A percentile compares a stretch with the other conserved stretches of the same genome.
Conservation (phyloP, 176 grass and related monocot species). For the Chrysopogon serrulatus region DNA sequence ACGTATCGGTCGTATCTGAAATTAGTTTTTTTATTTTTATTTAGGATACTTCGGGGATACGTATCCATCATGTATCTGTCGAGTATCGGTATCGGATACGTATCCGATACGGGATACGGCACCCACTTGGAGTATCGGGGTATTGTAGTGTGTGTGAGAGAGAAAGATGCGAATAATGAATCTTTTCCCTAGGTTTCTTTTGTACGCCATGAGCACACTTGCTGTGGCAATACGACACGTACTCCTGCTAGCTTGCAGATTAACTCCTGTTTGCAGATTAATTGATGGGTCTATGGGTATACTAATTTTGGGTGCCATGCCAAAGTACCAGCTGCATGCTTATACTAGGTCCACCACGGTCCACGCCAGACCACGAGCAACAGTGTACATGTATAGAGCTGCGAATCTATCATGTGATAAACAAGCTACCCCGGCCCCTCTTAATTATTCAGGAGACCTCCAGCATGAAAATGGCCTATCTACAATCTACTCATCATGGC, state of each 20-base stretch:
- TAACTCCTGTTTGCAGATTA: neutral
- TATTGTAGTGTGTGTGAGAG: no score
- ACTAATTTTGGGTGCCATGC: neutral
- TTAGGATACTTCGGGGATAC: no score
- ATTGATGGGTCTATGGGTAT: neutral
- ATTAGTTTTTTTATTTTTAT: no score
- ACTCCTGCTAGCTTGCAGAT: no score
- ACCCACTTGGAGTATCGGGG: no score
- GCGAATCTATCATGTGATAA: neutral
- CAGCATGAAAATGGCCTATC: neutral
- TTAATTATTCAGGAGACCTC: neutral
- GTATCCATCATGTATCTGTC: no score
- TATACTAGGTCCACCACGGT: neutral
- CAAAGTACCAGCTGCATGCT: neutral
- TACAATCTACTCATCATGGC: neutral
- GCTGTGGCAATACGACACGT: neutral
- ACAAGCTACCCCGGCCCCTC: neutral
- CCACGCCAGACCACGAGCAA: neutral
- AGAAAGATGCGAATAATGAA: neutral
- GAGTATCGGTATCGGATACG: no score
- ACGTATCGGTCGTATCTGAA: no score
- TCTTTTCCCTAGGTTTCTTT: neutral
- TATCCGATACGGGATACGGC: no score
- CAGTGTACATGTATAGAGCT: neutral
- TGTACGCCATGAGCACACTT: neutral